These are phyloP conservation scores for Gliomastix tumulicola DNA, from an alignment of 2,329 filamentous ascomycete species.

Conservation along the genomic window DNA sequence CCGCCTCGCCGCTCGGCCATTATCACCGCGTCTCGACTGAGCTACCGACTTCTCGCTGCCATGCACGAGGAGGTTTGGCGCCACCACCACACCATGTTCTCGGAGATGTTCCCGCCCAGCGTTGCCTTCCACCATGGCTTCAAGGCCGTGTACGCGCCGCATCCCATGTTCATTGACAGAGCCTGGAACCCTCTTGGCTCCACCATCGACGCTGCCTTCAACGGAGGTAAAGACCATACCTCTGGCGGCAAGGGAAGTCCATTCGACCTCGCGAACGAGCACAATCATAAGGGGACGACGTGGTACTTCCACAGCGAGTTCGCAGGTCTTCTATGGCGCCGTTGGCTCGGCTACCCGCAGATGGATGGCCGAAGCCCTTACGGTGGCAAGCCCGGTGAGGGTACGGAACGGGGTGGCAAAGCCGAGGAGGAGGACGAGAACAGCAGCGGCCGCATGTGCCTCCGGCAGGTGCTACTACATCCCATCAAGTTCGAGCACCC, in stretches of 20 bases:
- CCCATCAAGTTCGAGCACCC: constrained; percentile 65
- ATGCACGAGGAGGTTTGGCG: constrained; percentile 71
- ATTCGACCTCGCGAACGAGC: constrained; percentile 64
- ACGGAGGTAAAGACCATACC: constrained; percentile 62
- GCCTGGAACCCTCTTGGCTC: constrained; percentile 57
- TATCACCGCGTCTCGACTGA: constrained; percentile 64
- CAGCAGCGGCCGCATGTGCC: constrained; percentile 62
- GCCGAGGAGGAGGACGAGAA: constrained; percentile 35
- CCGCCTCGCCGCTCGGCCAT: constrained; percentile 64
- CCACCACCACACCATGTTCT: constrained; percentile 65
- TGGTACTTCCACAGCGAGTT: constrained; percentile 85
- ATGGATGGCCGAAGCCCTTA: constrained; percentile 40
- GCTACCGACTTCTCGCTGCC: constrained; percentile 55
- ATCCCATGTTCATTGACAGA: constrained; percentile 74
- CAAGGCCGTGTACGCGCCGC: constrained; percentile 74
- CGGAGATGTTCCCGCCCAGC: constrained; percentile 70
- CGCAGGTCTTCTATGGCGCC: constrained; percentile 67
- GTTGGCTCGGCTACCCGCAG: constrained; percentile 63
- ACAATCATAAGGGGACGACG: constrained; percentile 73
- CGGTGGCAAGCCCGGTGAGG: constrained; percentile 41
- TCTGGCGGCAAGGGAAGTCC: constrained; percentile 59
- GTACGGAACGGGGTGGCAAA: constrained; percentile 42
- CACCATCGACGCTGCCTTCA: constrained; percentile 71
- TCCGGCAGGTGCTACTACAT: constrained; percentile 74
- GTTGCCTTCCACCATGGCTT: constrained; percentile 69